These are phyloP conservation scores for Pogostemon cablin DNA, from an alignment of 257 asterid genomes.

Conservation along the genomic window DNA sequence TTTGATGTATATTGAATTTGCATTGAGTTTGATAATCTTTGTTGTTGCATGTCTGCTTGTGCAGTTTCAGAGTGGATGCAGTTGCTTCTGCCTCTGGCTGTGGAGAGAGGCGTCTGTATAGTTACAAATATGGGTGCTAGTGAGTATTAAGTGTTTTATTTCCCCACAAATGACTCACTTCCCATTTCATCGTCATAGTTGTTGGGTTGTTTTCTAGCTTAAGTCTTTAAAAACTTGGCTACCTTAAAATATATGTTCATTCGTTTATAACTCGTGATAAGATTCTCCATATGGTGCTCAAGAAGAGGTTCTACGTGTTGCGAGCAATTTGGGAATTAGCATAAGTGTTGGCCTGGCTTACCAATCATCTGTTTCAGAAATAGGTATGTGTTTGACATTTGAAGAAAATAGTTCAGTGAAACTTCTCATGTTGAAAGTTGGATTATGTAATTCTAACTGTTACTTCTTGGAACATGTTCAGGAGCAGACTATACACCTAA, in stretches of 20 bases:
- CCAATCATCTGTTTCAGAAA: slow-evolving; percentile 61
- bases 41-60: slow-evolving; percentile 28
- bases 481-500: slow-evolving; percentile 61
- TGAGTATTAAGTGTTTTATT: slow-evolving; percentile 43
- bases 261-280: slow-evolving; percentile 38
- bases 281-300: slow-evolving; percentile 83
- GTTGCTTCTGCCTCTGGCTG: slow-evolving; percentile 85
- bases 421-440: slow-evolving; percentile 24
- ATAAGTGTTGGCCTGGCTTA: slow-evolving; percentile 74
- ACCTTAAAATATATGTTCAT: slow-evolving; percentile 25
- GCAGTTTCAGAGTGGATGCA: slow-evolving; percentile 98
- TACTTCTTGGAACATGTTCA: slow-evolving; percentile 42
- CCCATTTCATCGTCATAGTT: slow-evolving; percentile 13
- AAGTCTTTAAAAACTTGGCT: slow-evolving; percentile 22
- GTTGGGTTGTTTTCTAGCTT: neutral
- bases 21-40: slow-evolving; percentile 8
- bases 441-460: slow-evolving; percentile 23
- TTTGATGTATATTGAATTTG: slow-evolving; percentile 19
- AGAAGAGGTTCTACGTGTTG: slow-evolving; percentile 71
- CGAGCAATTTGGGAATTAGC: slow-evolving; percentile 64
- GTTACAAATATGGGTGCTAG: slow-evolving; percentile 98
- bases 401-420: slow-evolving; percentile 21
- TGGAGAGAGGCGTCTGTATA: slow-evolving; percentile 78
- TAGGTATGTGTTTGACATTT: slow-evolving; percentile 50
- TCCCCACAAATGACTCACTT: neutral